These are phyloP conservation scores for Capsicum rhomboideum DNA, from an alignment of 257 asterid genomes.

Conservation along the genomic window DNA sequence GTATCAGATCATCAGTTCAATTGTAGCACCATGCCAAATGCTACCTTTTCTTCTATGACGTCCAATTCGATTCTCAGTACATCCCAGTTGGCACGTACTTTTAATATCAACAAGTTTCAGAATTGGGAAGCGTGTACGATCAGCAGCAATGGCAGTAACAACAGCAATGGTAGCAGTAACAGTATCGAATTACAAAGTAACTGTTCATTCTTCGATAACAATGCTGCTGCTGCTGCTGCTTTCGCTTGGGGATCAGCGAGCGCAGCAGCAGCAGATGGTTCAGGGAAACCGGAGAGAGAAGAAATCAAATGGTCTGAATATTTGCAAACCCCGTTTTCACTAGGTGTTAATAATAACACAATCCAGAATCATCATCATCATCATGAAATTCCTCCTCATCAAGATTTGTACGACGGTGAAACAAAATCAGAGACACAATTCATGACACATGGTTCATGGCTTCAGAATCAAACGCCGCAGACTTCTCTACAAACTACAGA, in stretches of 20 bases:
- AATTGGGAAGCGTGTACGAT: slow-evolving; percentile 23
- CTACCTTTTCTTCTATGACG: slow-evolving; percentile 5
- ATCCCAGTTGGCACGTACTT: background rate
- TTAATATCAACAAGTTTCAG: slow-evolving; percentile 19
- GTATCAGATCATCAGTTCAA: slow-evolving; percentile 22
- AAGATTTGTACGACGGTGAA: slow-evolving; percentile 35
- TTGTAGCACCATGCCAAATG: background rate
- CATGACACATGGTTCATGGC: slow-evolving; percentile 28
- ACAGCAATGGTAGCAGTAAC: background rate
- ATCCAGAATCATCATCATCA: slow-evolving; percentile 9
- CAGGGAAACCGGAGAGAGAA: slow-evolving; percentile 33
- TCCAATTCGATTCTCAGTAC: slow-evolving; percentile 3
- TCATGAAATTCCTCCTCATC: background rate
- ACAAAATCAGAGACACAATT: slow-evolving; percentile 21
- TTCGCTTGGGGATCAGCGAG: slow-evolving; percentile 33
- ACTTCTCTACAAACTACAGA: slow-evolving; percentile 30
- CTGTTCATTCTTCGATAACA: slow-evolving; percentile 26
- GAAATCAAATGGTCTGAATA: slow-evolving; percentile 70
- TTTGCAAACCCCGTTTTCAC: slow-evolving; percentile 53
- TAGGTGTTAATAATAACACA: slow-evolving; percentile 19
- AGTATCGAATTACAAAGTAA: slow-evolving; percentile 21
- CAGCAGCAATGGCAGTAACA: background rate
- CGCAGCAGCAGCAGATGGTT: slow-evolving; percentile 4
- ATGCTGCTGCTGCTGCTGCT: background rate
- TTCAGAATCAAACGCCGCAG: slow-evolving; percentile 32